Evolutionary conservation across 139 green algal species (phyloP), one percentile per base, ranked within the genome.

Genomic region (Mesotaenium endlicherianum): DNA sequence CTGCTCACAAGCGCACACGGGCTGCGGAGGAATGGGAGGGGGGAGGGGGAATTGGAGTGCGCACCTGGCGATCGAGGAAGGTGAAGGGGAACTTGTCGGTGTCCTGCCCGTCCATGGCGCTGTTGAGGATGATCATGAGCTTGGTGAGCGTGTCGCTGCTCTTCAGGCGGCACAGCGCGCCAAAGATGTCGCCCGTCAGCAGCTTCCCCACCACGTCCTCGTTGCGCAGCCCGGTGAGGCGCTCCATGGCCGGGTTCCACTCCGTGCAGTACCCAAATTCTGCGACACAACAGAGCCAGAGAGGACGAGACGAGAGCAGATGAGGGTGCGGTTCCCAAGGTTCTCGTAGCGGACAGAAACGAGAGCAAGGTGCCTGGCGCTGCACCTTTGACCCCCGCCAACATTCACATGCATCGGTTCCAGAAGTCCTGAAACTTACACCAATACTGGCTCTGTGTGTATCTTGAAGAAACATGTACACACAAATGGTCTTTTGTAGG

Each of bases 171-270:
- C 47, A 72, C 30, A 85, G 49, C 64, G 30, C 70, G 20, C 83
- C 83, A 47, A 88, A 88, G 26, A 88, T 59, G n/a, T 88, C 83
- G 53, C 83, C 83, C 5, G 81, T 50, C n/a, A 88, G 68, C 83
- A 88, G 72, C 83, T 86, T 88, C 30, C 83, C 77, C 41, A 86
- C 42, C 26, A 81, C 83, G 26, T 86, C 41, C 5, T 88, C 83
- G 40, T 43, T 39, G 20, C 16, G 26, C 77, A 74, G 36, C n/a
- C 83, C 83, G 1, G 76, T 64, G 1, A 88, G n/a, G 36, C 71
- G 83, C 68, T 86, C 59, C 83, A 88, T 88, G 2, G 58, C 59
- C 0, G 83, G 83, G 30, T 88, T 88, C 76, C 76, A 88, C 47
- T 88, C 83, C 14, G 77, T 87, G 34, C 53, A 77, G 59, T 55